Conservation (phyloP, 306 rosid genomes). For the Trifolium dubium region DNA sequence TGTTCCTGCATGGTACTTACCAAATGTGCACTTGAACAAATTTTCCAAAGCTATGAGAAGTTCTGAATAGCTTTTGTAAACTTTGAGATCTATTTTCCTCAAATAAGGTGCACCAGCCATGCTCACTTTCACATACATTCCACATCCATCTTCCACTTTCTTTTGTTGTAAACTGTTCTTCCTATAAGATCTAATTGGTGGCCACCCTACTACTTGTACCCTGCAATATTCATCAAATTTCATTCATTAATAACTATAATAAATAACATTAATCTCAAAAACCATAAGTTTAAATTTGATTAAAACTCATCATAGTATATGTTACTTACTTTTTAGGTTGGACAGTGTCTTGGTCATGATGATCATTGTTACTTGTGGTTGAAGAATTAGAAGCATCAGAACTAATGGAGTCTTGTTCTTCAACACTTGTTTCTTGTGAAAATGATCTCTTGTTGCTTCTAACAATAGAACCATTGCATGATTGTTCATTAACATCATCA, state of each 20-base stretch:
- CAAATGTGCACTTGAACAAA: constrained; percentile 74
- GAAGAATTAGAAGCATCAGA: constrained; percentile 28
- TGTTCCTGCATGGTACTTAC: constrained; percentile 43
- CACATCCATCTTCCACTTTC: constrained; percentile 48
- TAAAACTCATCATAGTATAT: too few species aligned
- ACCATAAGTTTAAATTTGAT: too few species aligned
- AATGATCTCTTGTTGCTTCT: constrained; percentile 61
- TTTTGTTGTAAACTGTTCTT: constrained; percentile 58
- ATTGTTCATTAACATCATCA: constrained; percentile 42
- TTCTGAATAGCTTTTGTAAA: constrained; percentile 67
- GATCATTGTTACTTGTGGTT: constrained; percentile 25
- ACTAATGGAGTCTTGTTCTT: constrained; percentile 47
- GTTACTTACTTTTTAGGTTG: constrained; percentile 66
- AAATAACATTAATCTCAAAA: not conserved
- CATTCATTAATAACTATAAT: not conserved
- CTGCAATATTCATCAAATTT: constrained; percentile 46
- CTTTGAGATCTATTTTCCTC: constrained; percentile 77
- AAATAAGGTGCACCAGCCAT: constrained; percentile 90
- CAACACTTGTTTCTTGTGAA: constrained; percentile 45
- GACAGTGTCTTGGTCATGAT: constrained; percentile 10
- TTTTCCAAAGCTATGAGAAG: constrained; percentile 72
- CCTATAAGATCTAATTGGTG: constrained; percentile 77
- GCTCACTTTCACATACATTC: constrained; percentile 77
- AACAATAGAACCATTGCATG: constrained; percentile 31
- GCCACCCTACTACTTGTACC: constrained; percentile 95